These are phyloP conservation scores for Zelopaecilomyces penicillatus DNA, from an alignment of 2,329 filamentous ascomycete genomes.

Conservation along the genomic window DNA sequence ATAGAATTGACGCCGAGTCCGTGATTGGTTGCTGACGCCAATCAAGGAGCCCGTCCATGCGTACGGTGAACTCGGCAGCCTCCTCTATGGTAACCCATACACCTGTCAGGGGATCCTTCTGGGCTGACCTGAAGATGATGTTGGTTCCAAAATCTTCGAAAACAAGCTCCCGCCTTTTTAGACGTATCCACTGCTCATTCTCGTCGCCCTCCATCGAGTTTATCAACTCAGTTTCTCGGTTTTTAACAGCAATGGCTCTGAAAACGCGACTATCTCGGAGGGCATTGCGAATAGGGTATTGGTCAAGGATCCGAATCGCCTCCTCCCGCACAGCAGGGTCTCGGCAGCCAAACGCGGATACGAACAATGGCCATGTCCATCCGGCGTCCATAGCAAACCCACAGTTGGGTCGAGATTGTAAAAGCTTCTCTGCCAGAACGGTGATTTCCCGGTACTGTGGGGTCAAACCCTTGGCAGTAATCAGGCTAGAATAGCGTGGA, in stretches of 20 bases:
- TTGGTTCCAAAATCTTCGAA: constrained; percentile 30
- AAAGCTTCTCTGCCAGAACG: constrained; percentile 27
- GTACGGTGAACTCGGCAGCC: constrained; percentile 22
- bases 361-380: constrained; percentile 36
- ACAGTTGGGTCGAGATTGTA: constrained; percentile 26
- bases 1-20: constrained; percentile 22
- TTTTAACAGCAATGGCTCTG: constrained; percentile 29
- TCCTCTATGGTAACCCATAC: constrained; percentile 32
- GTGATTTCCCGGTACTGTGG: constrained; percentile 35
- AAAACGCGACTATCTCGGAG: constrained; percentile 34
- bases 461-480: constrained; percentile 29
- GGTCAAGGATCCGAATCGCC: constrained; percentile 30
- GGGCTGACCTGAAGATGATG: constrained; percentile 29
- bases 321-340: constrained; percentile 30
- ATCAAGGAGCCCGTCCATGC: constrained; percentile 20
- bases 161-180: constrained; percentile 28
- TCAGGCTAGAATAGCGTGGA: constrained; percentile 28
- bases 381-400: constrained; percentile 38
- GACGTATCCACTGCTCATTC: constrained; percentile 30
- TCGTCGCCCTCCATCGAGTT: constrained; percentile 23
- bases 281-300: constrained; percentile 35
- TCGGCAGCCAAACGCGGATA: constrained; percentile 33
- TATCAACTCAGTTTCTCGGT: constrained; percentile 26
- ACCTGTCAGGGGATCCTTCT: constrained; percentile 21
- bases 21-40: constrained; percentile 31